These are phyloP conservation scores for Thozetella sp. DNA, from an alignment of 495 filamentous ascomycete genomes.

Conservation along the genomic window DNA sequence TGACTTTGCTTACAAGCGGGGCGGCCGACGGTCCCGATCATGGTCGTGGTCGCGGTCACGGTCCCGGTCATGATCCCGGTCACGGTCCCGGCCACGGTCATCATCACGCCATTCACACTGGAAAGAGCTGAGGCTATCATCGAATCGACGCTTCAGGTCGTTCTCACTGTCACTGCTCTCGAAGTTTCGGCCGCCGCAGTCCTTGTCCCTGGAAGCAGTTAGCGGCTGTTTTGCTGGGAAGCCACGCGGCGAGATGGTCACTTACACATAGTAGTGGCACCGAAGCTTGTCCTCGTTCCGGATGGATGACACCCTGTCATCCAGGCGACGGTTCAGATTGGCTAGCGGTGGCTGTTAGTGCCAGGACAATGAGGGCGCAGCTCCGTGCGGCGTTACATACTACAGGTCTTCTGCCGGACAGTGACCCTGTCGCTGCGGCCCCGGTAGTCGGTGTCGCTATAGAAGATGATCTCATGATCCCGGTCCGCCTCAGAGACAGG, in stretches of 20 bases:
- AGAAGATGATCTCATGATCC: not conserved
- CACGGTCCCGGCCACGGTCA: not conserved
- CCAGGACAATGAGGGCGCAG: not conserved
- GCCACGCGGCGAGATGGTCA: not conserved
- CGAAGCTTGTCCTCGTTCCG: not conserved
- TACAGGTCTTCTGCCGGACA: not conserved
- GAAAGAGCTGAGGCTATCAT: not conserved
- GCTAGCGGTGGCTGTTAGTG: not conserved
- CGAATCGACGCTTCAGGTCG: not conserved
- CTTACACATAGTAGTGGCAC: slow-evolving; percentile 1
- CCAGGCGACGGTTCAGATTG: not conserved
- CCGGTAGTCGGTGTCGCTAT: not conserved
- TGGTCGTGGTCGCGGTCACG: too few relatives aligned
- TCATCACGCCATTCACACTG: not conserved
- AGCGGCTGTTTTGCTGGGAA: not conserved
- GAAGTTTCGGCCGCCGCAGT: slow-evolving; percentile 1
- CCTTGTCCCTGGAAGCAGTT: not conserved
- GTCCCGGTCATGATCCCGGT: not conserved
- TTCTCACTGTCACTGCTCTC: slow-evolving; percentile 1
- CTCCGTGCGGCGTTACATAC: not conserved
- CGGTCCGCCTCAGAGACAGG: not conserved
- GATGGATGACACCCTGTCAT: not conserved
- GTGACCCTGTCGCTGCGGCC: not conserved
- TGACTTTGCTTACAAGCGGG: too few relatives aligned
- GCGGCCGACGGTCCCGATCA: too few relatives aligned